Evolutionary conservation across 2,329 filamentous ascomycete genomes (phyloP), one percentile per base, ranked within the genome.

Genomic region (Mariannaea sp.): DNA sequence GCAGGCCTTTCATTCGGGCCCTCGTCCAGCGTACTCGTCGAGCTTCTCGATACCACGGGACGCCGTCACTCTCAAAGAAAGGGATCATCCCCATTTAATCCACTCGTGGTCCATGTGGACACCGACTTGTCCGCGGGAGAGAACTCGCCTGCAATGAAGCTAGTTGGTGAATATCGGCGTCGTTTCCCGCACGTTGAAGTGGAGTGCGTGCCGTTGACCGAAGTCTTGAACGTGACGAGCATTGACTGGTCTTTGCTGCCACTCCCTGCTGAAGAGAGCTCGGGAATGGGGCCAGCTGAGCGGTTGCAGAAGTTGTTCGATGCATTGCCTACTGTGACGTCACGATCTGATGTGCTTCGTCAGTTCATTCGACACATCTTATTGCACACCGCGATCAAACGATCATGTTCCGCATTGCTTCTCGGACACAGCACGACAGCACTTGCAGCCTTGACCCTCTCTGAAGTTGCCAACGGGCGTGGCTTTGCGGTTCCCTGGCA

Each of bases 381-480:
- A 26, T 76, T 91, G 44, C 75, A 83, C 38, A 76, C 84, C 38
- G 89, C 89, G 8, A 79, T 82, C 56, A 70, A 75, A 13, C 73
- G 80, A 22, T 73, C 68, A 10, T 94, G 86, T 69, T 82, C 87
- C 58, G 85, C 85, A 10, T 80, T 97, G 35, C 73, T 97, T 1
- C 87, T 94, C 71, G 92, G 90, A 17, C 87, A 93, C 72, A 95
- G 85, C 60, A 96, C 94, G 16, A 97, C 92, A 5, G 84, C 86
- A 13, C 84, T 99, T 24, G 93, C 94, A 4, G 90, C 93, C 61
- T 86, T 90, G 65, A 90, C 91, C 0, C 82, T 99, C 12, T 80
- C 90, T 6, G 90, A 94, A 73, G 92, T 93, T 2, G 92, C 93
- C 19, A 97, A 96, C 73, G 94, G 94, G 1, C 83, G 93, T 42